Evolutionary conservation across 23 red algal species (phyloP).

Genomic region (Agarophyton chilense): DNA sequence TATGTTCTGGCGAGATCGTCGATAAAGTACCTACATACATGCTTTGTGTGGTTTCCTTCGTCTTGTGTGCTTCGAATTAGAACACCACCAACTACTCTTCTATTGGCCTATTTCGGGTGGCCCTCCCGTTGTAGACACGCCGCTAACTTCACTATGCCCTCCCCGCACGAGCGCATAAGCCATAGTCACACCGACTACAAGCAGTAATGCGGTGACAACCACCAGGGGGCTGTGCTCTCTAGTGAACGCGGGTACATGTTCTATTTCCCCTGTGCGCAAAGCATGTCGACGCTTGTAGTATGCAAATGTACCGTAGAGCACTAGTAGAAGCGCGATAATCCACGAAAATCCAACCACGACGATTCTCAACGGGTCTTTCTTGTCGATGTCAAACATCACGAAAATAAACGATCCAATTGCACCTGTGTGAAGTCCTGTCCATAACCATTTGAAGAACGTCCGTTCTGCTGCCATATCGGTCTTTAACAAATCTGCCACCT

Average conservation of each 20-base stretch:
- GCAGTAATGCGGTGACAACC: conserved; percentile 32
- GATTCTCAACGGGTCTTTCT: conserved; percentile 33
- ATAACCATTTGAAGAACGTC: conserved; percentile 99
- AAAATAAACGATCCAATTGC: conserved; percentile 90
- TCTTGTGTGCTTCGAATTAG: no score
- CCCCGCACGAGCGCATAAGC: conserved; percentile 24
- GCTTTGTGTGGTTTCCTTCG: no score
- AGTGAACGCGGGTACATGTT: conserved; percentile 33
- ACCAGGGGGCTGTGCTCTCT: conserved; percentile 48
- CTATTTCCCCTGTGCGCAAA: conserved; percentile 47
- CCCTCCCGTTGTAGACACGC: not conserved
- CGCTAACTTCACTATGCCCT: not conserved
- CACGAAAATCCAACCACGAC: conserved; percentile 77
- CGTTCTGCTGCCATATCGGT: conserved; percentile 93
- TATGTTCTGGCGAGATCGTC: no score
- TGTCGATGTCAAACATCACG: conserved; percentile 69
- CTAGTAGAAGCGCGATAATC: conserved; percentile 76
- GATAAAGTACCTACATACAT: no score
- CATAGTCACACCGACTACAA: conserved; percentile 48
- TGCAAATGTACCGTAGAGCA: conserved; percentile 79
- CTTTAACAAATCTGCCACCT: conserved; percentile 83
- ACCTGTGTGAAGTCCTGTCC: conserved; percentile 91
- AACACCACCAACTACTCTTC: no score
- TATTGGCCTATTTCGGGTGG: no score
- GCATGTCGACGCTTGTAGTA: conserved; percentile 80